These are phyloP conservation scores for Byssochlamys sp. DNA, from an alignment of 2,329 filamentous ascomycete species.

Conservation along the genomic window DNA sequence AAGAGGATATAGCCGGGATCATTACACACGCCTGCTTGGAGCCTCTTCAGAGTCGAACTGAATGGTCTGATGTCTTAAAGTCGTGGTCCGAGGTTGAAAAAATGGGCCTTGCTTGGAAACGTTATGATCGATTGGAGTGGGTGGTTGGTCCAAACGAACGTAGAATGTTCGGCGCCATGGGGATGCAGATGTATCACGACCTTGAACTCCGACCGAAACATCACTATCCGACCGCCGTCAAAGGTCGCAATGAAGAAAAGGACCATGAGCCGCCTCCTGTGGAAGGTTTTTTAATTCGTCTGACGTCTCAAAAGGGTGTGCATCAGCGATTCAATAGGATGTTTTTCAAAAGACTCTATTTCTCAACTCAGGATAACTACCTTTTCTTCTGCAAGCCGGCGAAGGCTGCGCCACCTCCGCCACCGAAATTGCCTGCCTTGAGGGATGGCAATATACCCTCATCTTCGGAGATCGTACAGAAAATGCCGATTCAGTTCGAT, in stretches of 20 bases:
- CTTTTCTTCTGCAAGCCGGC: constrained; percentile 54
- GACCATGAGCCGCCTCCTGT: constrained; percentile 52
- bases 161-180: constrained; percentile 60
- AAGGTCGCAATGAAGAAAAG: constrained; percentile 27
- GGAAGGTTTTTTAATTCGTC: constrained; percentile 56
- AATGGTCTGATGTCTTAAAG: constrained; percentile 52
- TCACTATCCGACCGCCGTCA: constrained; percentile 50
- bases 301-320: constrained; percentile 54
- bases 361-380: constrained; percentile 54
- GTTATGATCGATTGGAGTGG: constrained; percentile 61
- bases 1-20: constrained; percentile 46
- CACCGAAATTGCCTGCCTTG: constrained; percentile 43
- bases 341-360: constrained; percentile 58
- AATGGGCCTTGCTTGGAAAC: constrained; percentile 59
- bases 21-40: constrained; percentile 51
- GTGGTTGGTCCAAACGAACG: constrained; percentile 56
- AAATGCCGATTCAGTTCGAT: constrained; percentile 52
- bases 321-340: constrained; percentile 50
- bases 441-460: constrained; percentile 42
- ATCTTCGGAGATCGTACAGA: constrained; percentile 44
- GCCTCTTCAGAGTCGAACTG: constrained; percentile 46
- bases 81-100: constrained; percentile 50
- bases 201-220: constrained; percentile 56
- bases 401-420: constrained; percentile 50
- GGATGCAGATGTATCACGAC: constrained; percentile 57